Evolutionary conservation across 495 filamentous ascomycete genomes (phyloP).

Genomic region (Elasticomyces elasticus): DNA sequence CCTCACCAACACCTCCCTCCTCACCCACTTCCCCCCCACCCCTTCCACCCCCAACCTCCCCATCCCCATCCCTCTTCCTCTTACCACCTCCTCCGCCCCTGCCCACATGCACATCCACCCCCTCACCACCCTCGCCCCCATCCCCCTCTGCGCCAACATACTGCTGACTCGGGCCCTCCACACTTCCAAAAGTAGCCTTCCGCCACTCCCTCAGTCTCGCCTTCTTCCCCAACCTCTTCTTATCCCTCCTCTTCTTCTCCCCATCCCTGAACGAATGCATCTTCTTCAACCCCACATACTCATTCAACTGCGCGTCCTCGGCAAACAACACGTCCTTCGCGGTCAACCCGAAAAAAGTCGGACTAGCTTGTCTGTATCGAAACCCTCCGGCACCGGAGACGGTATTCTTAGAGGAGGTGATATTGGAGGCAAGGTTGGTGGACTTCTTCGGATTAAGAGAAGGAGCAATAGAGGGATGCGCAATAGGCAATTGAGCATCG

Average conservation of each 20-base stretch:
- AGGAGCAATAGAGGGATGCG: constrained; percentile 13
- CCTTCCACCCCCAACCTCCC: background rate
- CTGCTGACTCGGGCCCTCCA: constrained; percentile 42
- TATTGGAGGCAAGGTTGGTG: no score
- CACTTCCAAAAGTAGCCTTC: constrained; percentile 78
- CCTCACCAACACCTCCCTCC: constrained; percentile 12
- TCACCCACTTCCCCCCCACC: constrained; percentile 3
- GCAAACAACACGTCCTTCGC: constrained; percentile 87
- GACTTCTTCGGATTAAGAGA: no score
- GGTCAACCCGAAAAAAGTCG: constrained; percentile 77
- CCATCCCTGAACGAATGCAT: constrained; percentile 77
- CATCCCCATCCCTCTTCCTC: constrained; percentile 14
- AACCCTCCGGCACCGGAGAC: constrained; percentile 54
- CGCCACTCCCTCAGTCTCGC: constrained; percentile 82
- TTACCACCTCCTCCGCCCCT: constrained; percentile 24
- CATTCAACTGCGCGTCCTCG: constrained; percentile 74
- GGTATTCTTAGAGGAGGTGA: constrained; percentile 40
- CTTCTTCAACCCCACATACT: constrained; percentile 89
- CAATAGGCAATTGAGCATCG: constrained; percentile 66
- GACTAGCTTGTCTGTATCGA: constrained; percentile 89
- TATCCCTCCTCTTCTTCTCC: constrained; percentile 79
- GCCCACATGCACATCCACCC: constrained; percentile 11
- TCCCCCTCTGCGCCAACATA: background rate
- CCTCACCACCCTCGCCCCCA: constrained; percentile 1
- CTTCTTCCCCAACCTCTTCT: constrained; percentile 84